Evolutionary conservation across 805 yeast genomes (phyloP).

Genomic region (Jamesozyma rosinii): DNA sequence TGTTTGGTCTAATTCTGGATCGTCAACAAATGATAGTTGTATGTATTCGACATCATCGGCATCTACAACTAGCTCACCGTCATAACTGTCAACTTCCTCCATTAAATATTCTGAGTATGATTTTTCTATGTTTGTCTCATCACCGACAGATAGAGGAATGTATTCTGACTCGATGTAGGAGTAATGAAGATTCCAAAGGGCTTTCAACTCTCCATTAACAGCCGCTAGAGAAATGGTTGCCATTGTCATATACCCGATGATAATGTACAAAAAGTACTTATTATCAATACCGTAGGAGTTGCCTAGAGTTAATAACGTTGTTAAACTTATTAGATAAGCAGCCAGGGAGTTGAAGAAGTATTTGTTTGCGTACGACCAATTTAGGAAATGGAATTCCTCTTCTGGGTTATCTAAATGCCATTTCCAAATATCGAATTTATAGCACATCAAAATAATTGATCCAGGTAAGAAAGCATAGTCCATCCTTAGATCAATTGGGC

Average conservation of each 20-base stretch:
- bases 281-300: neutral
- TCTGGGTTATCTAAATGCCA: constrained; percentile 28
- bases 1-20: neutral
- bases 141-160: neutral
- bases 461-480: constrained; percentile 36
- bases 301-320: neutral
- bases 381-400: constrained; percentile 34
- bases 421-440: constrained; percentile 42
- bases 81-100: neutral
- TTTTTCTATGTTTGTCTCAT: too few relatives aligned
- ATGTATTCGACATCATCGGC: neutral
- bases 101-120: neutral
- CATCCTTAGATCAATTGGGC: neutral
- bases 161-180: neutral
- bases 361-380: constrained; percentile 30
- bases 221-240: neutral
- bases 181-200: neutral
- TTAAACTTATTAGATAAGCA: neutral
- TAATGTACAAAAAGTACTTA: neutral
- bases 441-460: constrained; percentile 39
- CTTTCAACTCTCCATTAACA: neutral
- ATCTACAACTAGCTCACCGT: neutral
- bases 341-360: constrained; percentile 32
- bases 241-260: neutral
- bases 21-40: neutral